Percentiles rank a stretch among this genome's conserved stretches.
These are phyloP conservation scores for Fragilariopsis cylindrus DNA, from an alignment of 108 stramenopile genomes.

Conservation along the genomic window DNA sequence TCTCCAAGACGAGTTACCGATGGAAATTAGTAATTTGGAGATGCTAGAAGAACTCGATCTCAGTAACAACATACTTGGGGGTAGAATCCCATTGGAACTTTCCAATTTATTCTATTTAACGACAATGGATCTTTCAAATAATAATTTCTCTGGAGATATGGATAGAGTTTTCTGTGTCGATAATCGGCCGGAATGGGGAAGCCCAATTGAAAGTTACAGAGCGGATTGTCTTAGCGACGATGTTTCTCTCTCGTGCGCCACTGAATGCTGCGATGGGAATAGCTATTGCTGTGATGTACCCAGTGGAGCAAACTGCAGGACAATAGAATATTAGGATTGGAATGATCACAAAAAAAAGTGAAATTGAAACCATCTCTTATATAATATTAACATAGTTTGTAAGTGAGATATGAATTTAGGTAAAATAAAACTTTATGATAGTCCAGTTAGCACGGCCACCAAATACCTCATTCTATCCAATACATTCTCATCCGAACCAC, in stretches of 20 bases:
- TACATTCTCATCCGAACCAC: no score
- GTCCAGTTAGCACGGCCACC: no score
- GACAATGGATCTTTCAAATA: background rate
- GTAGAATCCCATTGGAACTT: slow-evolving; percentile 18
- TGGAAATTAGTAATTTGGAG: slow-evolving; percentile 27
- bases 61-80: background rate
- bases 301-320: background rate
- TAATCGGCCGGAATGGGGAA: slow-evolving; percentile 1
- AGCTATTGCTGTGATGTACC: background rate
- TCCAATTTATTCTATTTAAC: background rate
- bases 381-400: no score
- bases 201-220: background rate
- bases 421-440: no score
- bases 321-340: no score
- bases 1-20: slow-evolving; percentile 38
- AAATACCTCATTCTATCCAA: no score
- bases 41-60: slow-evolving; percentile 15
- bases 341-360: no score
- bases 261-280: background rate
- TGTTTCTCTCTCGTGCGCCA: background rate
- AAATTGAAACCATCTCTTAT: no score
- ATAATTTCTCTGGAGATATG: slow-evolving; percentile 1
- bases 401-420: no score
- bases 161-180: background rate
- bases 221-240: slow-evolving; percentile 7